A percentile compares a stretch with the other conserved stretches of the same genome.
phyloP scores from a whole-genome alignment of 176 grass and related monocot genomes.

The Oryza nivara region DNA sequence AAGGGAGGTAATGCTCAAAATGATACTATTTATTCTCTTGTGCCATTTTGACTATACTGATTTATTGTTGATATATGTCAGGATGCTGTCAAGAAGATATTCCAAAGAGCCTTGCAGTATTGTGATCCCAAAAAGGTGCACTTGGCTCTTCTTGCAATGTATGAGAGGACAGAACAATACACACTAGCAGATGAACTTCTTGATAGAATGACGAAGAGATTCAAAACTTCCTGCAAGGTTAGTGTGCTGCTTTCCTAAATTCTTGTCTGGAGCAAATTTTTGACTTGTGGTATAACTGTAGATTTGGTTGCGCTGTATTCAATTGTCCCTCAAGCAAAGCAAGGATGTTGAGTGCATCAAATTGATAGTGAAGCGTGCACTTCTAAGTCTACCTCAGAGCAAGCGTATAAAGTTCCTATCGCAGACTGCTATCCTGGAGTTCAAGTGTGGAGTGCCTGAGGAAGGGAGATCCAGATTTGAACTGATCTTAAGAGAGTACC shows the following conservation, averaged over 20 bases:
- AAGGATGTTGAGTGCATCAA: slow-evolving; percentile 69
- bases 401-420: slow-evolving; percentile 88
- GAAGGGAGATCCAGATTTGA: slow-evolving; percentile 95
- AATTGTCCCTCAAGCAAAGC: slow-evolving; percentile 68
- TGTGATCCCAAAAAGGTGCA: slow-evolving; percentile 90
- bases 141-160: slow-evolving; percentile 82
- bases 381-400: slow-evolving; percentile 78
- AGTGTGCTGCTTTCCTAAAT: slow-evolving; percentile 26
- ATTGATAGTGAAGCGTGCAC: slow-evolving; percentile 69
- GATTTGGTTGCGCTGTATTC: slow-evolving; percentile 78
- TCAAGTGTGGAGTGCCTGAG: slow-evolving; percentile 76
- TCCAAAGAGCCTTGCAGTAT: slow-evolving; percentile 89
- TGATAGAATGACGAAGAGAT: slow-evolving; percentile 91
- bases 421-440: slow-evolving; percentile 86
- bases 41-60: slow-evolving; percentile 28
- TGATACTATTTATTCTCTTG: slow-evolving; percentile 20
- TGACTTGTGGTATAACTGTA: slow-evolving; percentile 47
- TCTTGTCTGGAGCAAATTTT: slow-evolving; percentile 23
- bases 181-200: slow-evolving; percentile 76
- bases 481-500: slow-evolving; percentile 81
- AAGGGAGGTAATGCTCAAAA: slow-evolving; percentile 64
- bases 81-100: slow-evolving; percentile 89
- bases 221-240: slow-evolving; percentile 94
- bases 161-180: slow-evolving; percentile 82
- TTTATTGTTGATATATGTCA: slow-evolving; percentile 40